These are phyloP conservation scores for Fusarium udum DNA, from an alignment of 2,329 filamentous ascomycete species.

Conservation along the genomic window DNA sequence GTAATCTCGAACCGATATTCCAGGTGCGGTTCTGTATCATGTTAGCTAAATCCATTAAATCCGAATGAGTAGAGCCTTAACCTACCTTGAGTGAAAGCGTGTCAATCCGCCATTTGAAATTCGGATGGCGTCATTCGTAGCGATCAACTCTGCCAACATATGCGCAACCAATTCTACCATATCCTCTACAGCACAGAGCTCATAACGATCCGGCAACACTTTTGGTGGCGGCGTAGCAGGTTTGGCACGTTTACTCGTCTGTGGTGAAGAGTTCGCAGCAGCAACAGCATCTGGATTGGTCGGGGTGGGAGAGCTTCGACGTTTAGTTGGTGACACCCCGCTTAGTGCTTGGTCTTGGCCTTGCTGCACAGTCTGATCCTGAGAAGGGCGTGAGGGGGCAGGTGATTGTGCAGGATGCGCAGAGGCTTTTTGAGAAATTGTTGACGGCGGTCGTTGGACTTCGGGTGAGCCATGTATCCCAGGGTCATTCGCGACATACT, in stretches of 20 bases:
- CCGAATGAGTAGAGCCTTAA: background rate
- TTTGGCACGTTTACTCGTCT: conserved; percentile 62
- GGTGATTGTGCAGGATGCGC: conserved; percentile 35
- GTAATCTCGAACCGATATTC: conserved; percentile 94
- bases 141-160: conserved; percentile 95
- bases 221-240: conserved; percentile 63
- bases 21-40: conserved; percentile 70
- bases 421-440: conserved; percentile 37
- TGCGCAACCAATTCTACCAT: conserved; percentile 90
- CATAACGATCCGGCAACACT: conserved; percentile 77
- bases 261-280: conserved; percentile 38
- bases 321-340: conserved; percentile 48
- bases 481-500: conserved; percentile 39
- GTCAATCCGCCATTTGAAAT: conserved; percentile 80
- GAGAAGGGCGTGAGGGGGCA: conserved; percentile 25
- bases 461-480: conserved; percentile 36
- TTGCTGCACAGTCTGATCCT: conserved; percentile 23
- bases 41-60: conserved; percentile 35
- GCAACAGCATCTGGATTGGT: conserved; percentile 45
- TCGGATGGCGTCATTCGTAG: conserved; percentile 90
- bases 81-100: conserved; percentile 90
- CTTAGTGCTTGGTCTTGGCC: conserved; percentile 23
- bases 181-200: conserved; percentile 83
- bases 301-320: conserved; percentile 43
- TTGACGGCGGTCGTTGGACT: conserved; percentile 27